Conservation (phyloP, 2,329 filamentous ascomycete species). For the Fusarium multiceps region DNA sequence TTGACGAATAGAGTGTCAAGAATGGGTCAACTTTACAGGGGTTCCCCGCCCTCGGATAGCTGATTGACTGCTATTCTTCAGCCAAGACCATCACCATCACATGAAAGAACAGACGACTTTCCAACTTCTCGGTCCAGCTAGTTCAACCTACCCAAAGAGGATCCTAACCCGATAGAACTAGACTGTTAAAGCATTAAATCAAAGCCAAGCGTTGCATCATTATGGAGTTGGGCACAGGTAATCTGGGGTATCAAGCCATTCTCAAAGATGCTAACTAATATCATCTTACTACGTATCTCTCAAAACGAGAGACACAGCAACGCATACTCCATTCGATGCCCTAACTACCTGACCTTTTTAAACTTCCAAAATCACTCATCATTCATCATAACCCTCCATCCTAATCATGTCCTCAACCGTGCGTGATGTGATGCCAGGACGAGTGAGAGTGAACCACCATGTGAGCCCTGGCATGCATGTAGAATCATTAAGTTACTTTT, state of each 20-base stretch:
- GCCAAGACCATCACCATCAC: slow-evolving; percentile 19
- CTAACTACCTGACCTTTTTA: slow-evolving; percentile 24
- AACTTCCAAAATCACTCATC: slow-evolving; percentile 25
- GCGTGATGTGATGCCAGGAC: slow-evolving; percentile 6
- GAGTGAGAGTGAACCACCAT: slow-evolving; percentile 24
- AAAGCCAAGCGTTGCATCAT: background rate
- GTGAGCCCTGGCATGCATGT: slow-evolving; percentile 2
- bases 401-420: slow-evolving; percentile 9
- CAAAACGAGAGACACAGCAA: slow-evolving; percentile 10
- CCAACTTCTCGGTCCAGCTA: background rate
- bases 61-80: slow-evolving; percentile 7
- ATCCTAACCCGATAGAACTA: background rate
- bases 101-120: slow-evolving; percentile 13
- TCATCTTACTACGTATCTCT: background rate
- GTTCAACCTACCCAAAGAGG: slow-evolving; percentile 14
- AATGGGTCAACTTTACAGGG: slow-evolving; percentile 20
- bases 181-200: background rate
- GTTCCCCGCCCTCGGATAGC: slow-evolving; percentile 36
- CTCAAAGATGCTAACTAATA: slow-evolving; percentile 34
- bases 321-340: slow-evolving; percentile 36
- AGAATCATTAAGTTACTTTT: slow-evolving; percentile 39
- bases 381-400: slow-evolving; percentile 33
- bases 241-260: slow-evolving; percentile 39
- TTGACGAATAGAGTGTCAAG: slow-evolving; percentile 12
- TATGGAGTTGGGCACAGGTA: background rate